These are phyloP conservation scores for Phytophthora fragariae DNA, from an alignment of 352 stramenopile species.

Conservation along the genomic window DNA sequence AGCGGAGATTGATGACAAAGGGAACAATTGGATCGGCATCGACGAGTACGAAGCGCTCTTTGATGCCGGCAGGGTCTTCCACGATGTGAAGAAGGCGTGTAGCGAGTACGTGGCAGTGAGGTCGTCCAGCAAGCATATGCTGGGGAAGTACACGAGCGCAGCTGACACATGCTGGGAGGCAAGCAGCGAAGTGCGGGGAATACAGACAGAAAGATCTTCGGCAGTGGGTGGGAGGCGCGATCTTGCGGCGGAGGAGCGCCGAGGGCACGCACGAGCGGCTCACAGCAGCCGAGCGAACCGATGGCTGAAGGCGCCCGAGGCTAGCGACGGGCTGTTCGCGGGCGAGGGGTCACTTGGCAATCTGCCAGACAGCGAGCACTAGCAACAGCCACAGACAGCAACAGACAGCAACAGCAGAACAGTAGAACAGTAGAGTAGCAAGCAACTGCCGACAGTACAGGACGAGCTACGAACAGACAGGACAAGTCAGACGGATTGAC, in stretches of 20 bases:
- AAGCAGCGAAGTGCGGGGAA: not conserved
- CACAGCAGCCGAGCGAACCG: not conserved
- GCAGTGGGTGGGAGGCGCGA: not conserved
- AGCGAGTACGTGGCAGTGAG: not conserved
- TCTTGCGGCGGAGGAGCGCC: not conserved
- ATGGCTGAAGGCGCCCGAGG: not conserved
- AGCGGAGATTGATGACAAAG: too few species aligned
- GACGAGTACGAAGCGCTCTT: too few species aligned
- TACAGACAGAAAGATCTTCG: not conserved
- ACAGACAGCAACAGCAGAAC: too few species aligned
- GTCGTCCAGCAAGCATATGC: not conserved
- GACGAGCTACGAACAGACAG: too few species aligned
- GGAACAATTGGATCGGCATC: too few species aligned
- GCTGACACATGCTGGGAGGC: not conserved
- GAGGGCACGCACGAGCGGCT: not conserved
- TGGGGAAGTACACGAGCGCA: not conserved
- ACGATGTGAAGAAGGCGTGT: too few species aligned
- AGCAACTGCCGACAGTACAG: too few species aligned
- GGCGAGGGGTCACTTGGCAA: not conserved
- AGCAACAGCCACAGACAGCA: not conserved
- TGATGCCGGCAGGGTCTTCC: too few species aligned
- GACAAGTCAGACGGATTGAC: too few species aligned
- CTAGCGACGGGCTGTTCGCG: not conserved
- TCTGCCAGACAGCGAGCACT: not conserved
- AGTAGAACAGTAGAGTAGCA: too few species aligned